A percentile compares a stretch with the other conserved stretches of the same genome.
phyloP scores from a whole-genome alignment of 257 asterid species.

The Leonotis leonurus region DNA sequence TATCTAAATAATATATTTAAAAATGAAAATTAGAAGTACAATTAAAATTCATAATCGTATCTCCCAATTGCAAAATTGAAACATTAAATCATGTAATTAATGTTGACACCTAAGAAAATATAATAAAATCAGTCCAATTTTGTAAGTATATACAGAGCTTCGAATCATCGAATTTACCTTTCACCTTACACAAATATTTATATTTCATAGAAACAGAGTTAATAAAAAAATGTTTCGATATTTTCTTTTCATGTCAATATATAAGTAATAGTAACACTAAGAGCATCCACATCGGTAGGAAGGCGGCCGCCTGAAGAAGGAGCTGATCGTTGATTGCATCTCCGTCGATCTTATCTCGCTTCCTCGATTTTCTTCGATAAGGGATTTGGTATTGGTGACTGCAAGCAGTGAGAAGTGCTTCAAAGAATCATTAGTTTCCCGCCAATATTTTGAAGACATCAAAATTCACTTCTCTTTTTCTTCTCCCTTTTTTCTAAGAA shows the following conservation, averaged over 20 bases:
- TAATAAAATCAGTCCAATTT: no score
- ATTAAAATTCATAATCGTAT: no score
- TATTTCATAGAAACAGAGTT: no score
- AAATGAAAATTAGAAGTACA: no score
- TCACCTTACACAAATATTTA: no score
- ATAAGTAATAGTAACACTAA: neutral
- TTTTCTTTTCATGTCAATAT: neutral
- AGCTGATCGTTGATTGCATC: conserved; percentile 55
- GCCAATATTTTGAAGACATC: neutral
- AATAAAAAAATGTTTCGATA: no score
- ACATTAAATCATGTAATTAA: no score
- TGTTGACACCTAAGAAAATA: no score
- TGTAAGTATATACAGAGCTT: no score
- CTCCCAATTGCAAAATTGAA: no score
- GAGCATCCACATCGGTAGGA: conserved; percentile 1
- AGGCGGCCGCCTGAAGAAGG: conserved; percentile 46
- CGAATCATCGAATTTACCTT: no score
- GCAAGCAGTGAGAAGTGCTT: neutral
- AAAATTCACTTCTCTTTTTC: neutral
- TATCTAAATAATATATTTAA: no score
- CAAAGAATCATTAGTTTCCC: neutral
- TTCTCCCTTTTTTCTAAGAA: neutral
- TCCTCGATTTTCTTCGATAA: neutral
- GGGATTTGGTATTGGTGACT: neutral
- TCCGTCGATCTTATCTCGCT: conserved; percentile 3